phyloP scores from a whole-genome alignment of 495 filamentous ascomycete genomes.

The Penicillium ochrochloron region DNA sequence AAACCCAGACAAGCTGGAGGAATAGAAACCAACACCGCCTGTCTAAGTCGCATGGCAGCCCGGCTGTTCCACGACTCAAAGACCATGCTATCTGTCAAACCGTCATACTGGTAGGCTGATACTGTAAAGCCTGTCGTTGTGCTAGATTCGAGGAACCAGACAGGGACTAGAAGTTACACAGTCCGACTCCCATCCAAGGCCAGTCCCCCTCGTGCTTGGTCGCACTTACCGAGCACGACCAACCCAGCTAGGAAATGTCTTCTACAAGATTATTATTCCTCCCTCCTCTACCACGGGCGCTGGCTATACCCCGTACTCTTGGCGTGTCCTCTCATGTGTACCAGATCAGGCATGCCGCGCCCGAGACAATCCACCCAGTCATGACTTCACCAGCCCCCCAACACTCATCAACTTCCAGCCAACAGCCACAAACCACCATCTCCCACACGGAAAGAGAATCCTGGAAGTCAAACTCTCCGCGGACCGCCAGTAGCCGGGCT shows the following conservation, averaged over 20 bases:
- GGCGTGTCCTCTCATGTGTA: not conserved
- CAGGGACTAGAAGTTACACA: not conserved
- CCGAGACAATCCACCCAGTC: not conserved
- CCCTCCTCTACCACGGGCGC: not conserved
- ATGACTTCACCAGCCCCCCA: not conserved
- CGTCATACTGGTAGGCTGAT: not conserved
- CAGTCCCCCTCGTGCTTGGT: not conserved
- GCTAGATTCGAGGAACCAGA: too few species aligned
- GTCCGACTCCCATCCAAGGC: not conserved
- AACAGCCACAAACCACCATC: not conserved
- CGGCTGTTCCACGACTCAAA: not conserved
- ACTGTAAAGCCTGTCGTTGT: too few species aligned
- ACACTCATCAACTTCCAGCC: not conserved
- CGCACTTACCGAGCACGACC: not conserved
- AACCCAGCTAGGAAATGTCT: not conserved
- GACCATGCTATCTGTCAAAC: not conserved
- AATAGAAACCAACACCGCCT: not conserved
- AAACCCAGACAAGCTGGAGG: not conserved
- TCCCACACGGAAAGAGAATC: not conserved
- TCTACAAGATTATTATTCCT: not conserved
- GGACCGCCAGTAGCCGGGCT: not conserved
- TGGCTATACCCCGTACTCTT: not conserved
- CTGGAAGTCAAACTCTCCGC: not conserved
- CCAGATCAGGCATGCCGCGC: constrained; percentile 4
- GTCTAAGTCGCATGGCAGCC: not conserved